Conservation (phyloP, 176 grass and related monocot genomes). For the Panicum miliaceum region DNA sequence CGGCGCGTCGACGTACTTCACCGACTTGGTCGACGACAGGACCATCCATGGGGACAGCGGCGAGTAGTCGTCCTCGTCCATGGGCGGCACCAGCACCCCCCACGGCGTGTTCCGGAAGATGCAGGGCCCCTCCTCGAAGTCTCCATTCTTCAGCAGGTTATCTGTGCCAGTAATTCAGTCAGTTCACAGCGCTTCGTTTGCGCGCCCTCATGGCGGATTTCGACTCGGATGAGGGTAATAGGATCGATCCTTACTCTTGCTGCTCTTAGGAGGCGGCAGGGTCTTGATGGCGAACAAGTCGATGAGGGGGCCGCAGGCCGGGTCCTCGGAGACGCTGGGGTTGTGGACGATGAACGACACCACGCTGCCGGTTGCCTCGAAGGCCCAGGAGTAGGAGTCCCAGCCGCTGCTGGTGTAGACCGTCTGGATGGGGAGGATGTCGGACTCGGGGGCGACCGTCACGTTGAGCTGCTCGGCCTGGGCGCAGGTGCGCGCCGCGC, state of each 20-base stretch:
- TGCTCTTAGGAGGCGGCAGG: slow-evolving; percentile 26
- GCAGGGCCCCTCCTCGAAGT: slow-evolving; percentile 73
- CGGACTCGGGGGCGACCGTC: slow-evolving; percentile 43
- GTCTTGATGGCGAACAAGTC: slow-evolving; percentile 49
- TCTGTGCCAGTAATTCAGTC: slow-evolving; percentile 14
- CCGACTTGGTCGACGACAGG: slow-evolving; percentile 51
- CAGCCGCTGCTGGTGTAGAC: slow-evolving; percentile 64
- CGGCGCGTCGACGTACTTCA: slow-evolving; percentile 67
- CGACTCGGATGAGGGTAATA: neutral
- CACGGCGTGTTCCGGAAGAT: slow-evolving; percentile 47
- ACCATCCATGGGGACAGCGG: slow-evolving; percentile 59
- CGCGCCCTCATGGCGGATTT: too few relatives aligned
- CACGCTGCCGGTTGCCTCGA: slow-evolving; percentile 22
- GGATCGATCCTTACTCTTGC: slow-evolving; percentile 23
- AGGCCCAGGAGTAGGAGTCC: slow-evolving; percentile 70
- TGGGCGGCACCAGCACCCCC: slow-evolving; percentile 69
- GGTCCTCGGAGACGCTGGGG: slow-evolving; percentile 48
- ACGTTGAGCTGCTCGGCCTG: slow-evolving; percentile 65
- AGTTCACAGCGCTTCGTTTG: too few relatives aligned
- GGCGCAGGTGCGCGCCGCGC: slow-evolving; percentile 68
- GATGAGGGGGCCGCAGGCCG: slow-evolving; percentile 59
- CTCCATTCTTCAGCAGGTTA: slow-evolving; percentile 63
- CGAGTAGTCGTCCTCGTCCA: slow-evolving; percentile 65
- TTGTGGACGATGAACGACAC: slow-evolving; percentile 55
- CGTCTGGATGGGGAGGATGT: slow-evolving; percentile 63